A percentile compares a stretch with the other conserved stretches of the same genome.
These are phyloP conservation scores for Collybia sp. DNA, from an alignment of 768 basidiomycete genomes.

Conservation along the genomic window DNA sequence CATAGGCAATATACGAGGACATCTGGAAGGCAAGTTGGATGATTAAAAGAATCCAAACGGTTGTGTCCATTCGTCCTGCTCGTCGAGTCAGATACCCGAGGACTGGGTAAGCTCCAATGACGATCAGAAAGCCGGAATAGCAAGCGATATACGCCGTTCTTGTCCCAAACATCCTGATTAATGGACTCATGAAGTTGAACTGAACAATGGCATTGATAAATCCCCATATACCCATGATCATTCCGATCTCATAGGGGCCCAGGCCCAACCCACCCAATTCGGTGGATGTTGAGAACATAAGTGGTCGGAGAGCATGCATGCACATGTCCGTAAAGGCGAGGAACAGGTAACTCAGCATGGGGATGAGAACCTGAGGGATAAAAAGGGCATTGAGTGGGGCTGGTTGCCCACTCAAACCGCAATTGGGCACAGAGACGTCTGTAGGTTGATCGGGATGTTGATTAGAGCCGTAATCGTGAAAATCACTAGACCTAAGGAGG, in stretches of 20 bases:
- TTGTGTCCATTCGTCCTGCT: conserved; percentile 25
- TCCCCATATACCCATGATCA: conserved; percentile 48
- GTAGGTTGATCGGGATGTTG: neutral
- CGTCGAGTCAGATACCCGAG: conserved; percentile 26
- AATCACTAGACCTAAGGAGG: conserved; percentile 2
- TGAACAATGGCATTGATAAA: conserved; percentile 52
- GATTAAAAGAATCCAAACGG: conserved; percentile 24
- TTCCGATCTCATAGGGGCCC: conserved; percentile 56
- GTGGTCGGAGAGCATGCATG: conserved; percentile 29
- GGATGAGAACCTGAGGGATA: conserved; percentile 23
- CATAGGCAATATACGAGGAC: conserved; percentile 26
- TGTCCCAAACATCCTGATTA: conserved; percentile 51
- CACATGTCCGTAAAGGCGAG: conserved; percentile 34
- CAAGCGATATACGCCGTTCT: conserved; percentile 41
- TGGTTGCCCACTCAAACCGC: conserved; percentile 4
- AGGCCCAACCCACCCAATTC: conserved; percentile 64
- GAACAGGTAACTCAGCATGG: conserved; percentile 26
- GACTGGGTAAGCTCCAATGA: conserved; percentile 27
- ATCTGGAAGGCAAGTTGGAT: conserved; percentile 26
- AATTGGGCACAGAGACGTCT: neutral
- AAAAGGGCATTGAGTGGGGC: conserved; percentile 19
- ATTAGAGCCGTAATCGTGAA: conserved; percentile 8
- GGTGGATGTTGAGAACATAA: conserved; percentile 54
- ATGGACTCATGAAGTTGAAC: conserved; percentile 42
- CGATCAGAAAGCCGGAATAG: conserved; percentile 17